Evolutionary conservation across 148 eudicot genomes (phyloP), one percentile per base, ranked within the genome.

Genomic region (Nepenthes mirabilis): DNA sequence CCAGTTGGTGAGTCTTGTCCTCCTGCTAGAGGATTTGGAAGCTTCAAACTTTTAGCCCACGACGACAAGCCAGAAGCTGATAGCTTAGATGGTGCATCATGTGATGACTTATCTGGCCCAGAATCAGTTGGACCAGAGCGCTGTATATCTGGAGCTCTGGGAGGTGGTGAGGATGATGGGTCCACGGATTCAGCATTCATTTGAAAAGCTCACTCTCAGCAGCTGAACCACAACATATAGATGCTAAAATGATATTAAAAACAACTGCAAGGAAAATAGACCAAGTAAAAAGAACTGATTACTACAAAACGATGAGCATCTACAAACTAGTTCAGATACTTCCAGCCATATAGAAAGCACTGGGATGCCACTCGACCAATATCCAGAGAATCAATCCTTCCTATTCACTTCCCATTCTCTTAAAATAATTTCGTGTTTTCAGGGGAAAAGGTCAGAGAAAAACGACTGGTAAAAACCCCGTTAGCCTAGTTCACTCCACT

Each of bases 31-130:
- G 95, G 67, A 70, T 75, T 80, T 8, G 95, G 83, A 70, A 93
- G 62, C 68, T 84, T 88, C 57, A 88, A 73, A 71, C 50, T 86
- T 62, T 80, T 86, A 32, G 95, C 96, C 96, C 96, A 91, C 1
- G 80, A 74, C 36, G 97, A 77, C 65, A 91, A 59, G 52, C 95
- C 83, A 58, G 81, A 78, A 10, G 83, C 56, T 35, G 98, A 69
- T 11, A 73, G 75, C 61, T 75, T 83, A 6, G 93, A 61, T 34
- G 88, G 65, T 49, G 75, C 68, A 68, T 82, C 83, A 59, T 37
- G 55, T n/a, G 70, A 58, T 33, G 79, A 33, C 56, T 58, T 74
- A 65, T 65, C 61, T 57, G 69, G 61, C 32, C 51, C 79, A 43
- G 75, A 68, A 37, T 71, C 74, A 56, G 57, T 60, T 0, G 82